phyloP scores from a whole-genome alignment of 176 grass and related monocot genomes.

The Avena sativa region DNA sequence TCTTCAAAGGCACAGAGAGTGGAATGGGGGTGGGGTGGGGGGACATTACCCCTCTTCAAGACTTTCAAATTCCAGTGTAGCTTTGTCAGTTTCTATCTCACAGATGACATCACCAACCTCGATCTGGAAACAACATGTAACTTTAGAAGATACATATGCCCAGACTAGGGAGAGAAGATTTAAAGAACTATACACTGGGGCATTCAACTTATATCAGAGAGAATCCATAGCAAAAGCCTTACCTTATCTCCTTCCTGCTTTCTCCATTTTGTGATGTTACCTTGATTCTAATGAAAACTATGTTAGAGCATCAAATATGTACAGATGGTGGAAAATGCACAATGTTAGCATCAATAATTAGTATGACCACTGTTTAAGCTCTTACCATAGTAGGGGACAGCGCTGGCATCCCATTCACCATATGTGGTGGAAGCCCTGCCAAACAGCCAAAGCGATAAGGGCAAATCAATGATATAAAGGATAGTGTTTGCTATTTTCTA shows the following conservation, averaged over 20 bases:
- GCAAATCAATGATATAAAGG: constrained; percentile 20
- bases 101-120: constrained; percentile 95
- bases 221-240: constrained; percentile 28
- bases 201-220: constrained; percentile 20
- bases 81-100: constrained; percentile 99
- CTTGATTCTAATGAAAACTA: constrained; percentile 85
- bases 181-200: not conserved
- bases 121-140: constrained; percentile 66
- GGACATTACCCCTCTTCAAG: constrained; percentile 94
- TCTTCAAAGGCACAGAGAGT: constrained; percentile 25
- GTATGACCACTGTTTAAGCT: constrained; percentile 30
- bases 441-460: constrained; percentile 46
- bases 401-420: constrained; percentile 91
- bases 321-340: not conserved
- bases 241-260: constrained; percentile 99
- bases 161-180: not conserved
- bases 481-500: not conserved
- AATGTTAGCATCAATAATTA: constrained; percentile 25
- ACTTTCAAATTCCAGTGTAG: constrained; percentile 91
- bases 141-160: not conserved
- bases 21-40: not conserved
- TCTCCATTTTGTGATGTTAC: constrained; percentile 93
- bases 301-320: constrained; percentile 45
- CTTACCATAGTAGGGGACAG: constrained; percentile 95
- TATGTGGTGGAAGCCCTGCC: constrained; percentile 77